Evolutionary conservation across 2,329 filamentous ascomycete genomes (phyloP).

Genomic region (Colletotrichum sp.): DNA sequence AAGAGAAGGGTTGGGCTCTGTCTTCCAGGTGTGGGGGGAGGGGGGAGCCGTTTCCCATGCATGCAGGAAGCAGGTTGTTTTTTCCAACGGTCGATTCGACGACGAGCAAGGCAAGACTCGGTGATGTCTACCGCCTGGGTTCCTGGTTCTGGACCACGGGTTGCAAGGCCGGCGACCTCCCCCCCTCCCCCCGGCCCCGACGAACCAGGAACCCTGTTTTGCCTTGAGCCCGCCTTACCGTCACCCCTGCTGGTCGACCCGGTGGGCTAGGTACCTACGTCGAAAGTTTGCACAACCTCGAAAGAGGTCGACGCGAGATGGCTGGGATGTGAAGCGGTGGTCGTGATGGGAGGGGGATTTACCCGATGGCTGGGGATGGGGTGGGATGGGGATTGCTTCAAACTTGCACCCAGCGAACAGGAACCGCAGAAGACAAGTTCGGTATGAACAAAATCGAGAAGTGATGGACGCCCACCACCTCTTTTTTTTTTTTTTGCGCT

Average conservation of each 20-base stretch:
- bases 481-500: background rate
- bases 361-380: constrained; percentile 6
- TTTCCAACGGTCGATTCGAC: background rate
- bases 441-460: background rate
- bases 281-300: background rate
- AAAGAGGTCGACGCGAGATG: background rate
- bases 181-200: background rate
- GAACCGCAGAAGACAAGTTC: background rate
- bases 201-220: background rate
- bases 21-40: background rate
- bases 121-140: background rate
- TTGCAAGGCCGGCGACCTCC: background rate
- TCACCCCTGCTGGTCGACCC: background rate
- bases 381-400: constrained; percentile 15
- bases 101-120: background rate
- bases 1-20: constrained; percentile 1
- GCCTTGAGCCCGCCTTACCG: background rate
- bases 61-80: background rate
- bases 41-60: background rate
- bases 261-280: background rate
- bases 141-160: background rate
- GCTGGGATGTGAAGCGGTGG: background rate
- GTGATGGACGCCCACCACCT: background rate
- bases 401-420: background rate
- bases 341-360: background rate